These are phyloP conservation scores for Rubroshorea leprosula DNA, from an alignment of 345 rosid species.

Conservation along the genomic window DNA sequence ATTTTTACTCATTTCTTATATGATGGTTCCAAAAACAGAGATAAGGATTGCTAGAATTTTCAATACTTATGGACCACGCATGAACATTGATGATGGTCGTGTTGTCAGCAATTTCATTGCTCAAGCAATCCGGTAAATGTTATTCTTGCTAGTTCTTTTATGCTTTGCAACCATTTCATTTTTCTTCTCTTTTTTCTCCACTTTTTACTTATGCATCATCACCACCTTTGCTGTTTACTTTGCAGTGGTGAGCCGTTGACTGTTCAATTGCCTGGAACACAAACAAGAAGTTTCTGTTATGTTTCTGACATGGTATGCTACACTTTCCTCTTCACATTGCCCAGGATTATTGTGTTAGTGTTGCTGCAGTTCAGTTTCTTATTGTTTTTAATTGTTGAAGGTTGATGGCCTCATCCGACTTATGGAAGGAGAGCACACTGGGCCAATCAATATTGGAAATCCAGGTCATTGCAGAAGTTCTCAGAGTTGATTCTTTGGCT, in stretches of 20 bases:
- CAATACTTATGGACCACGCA: slow-evolving; percentile 95
- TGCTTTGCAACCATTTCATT: not conserved
- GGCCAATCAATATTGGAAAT: slow-evolving; percentile 88
- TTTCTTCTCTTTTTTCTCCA: not conserved
- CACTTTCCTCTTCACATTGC: not conserved
- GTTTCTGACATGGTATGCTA: slow-evolving; percentile 86
- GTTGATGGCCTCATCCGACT: slow-evolving; percentile 88
- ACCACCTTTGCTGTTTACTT: not conserved
- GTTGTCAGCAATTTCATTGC: slow-evolving; percentile 97
- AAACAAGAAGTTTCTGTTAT: slow-evolving; percentile 93
- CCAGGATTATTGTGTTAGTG: not conserved
- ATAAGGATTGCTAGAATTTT: slow-evolving; percentile 87
- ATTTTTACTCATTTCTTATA: not conserved
- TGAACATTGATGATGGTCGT: slow-evolving; percentile 96
- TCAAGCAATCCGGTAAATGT: slow-evolving; percentile 90
- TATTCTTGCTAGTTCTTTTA: not conserved
- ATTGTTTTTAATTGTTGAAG: slow-evolving; percentile 27
- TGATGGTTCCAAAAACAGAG: slow-evolving; percentile 29
- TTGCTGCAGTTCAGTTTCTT: not conserved
- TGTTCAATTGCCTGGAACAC: slow-evolving; percentile 94
- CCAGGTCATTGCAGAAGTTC: slow-evolving; percentile 36
- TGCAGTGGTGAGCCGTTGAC: slow-evolving; percentile 78
- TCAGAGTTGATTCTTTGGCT: not conserved
- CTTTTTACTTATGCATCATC: not conserved
- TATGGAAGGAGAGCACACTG: slow-evolving; percentile 93